Conservation (phyloP, 805 yeast genomes). For the Candida saitoana region DNA sequence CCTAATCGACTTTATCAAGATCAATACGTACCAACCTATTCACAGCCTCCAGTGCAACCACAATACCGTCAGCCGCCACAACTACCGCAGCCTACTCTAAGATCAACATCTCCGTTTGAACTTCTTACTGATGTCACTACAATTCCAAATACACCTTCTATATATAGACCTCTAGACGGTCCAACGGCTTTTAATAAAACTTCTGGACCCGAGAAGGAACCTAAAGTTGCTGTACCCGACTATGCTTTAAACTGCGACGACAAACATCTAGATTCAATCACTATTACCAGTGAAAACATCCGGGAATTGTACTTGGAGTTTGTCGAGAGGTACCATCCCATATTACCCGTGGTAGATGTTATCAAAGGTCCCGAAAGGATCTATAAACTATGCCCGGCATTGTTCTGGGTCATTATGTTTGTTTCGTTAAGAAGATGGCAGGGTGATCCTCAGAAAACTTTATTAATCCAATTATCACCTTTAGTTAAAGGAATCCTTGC, state of each 20-base stretch:
- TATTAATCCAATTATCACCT: constrained; percentile 63
- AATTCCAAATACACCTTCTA: constrained; percentile 28
- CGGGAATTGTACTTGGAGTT: constrained; percentile 63
- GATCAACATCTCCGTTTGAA: constrained; percentile 5
- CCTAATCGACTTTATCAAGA: no score
- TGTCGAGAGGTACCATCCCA: constrained; percentile 73
- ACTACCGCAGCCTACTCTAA: background rate
- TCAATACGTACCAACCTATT: background rate
- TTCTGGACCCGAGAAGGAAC: background rate
- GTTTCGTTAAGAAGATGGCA: constrained; percentile 70
- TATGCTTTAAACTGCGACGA: constrained; percentile 51
- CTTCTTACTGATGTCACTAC: constrained; percentile 16
- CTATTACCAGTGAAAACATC: constrained; percentile 59
- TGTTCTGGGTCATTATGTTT: constrained; percentile 91
- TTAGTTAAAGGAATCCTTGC: constrained; percentile 73
- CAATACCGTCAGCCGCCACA: background rate
- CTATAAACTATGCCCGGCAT: constrained; percentile 75
- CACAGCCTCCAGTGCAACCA: background rate
- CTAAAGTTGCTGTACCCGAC: constrained; percentile 11
- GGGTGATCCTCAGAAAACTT: constrained; percentile 25
- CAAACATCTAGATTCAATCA: constrained; percentile 66
- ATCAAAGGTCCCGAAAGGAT: constrained; percentile 76
- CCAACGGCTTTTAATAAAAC: background rate
- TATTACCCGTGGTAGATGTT: constrained; percentile 84
- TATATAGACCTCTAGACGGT: constrained; percentile 11